A percentile compares a stretch with the other conserved stretches of the same genome.
phyloP scores from a whole-genome alignment of 305 asterid genomes.

The Lippia alba region DNA sequence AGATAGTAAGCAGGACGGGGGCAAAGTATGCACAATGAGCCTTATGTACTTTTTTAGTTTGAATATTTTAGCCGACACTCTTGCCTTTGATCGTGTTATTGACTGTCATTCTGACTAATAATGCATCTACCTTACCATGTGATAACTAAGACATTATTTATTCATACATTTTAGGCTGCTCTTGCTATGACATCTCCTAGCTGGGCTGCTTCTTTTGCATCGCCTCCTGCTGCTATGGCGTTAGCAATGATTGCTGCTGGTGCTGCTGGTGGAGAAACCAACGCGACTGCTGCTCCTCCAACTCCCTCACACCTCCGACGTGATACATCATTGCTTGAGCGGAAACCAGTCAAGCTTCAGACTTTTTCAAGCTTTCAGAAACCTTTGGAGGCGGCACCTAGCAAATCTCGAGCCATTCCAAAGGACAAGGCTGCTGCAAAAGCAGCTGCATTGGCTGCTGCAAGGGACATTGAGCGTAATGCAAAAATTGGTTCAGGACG shows the following conservation, averaged over 20 bases:
- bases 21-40: constrained; percentile 25
- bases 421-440: constrained; percentile 99
- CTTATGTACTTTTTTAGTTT: constrained; percentile 5
- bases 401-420: constrained; percentile 69
- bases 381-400: constrained; percentile 78
- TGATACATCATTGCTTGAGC: constrained; percentile 91
- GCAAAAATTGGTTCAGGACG: constrained; percentile 99
- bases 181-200: constrained; percentile 94
- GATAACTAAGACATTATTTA: constrained; percentile 36
- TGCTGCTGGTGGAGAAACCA: constrained; percentile 93
- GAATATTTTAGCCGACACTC: constrained; percentile 20
- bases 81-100: constrained; percentile 17
- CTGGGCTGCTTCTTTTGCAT: constrained; percentile 99
- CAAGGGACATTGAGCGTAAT: constrained; percentile 98
- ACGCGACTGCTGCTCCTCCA: constrained; percentile 61
- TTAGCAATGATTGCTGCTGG: constrained; percentile 99
- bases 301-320: constrained; percentile 79
- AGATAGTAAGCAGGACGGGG: background rate
- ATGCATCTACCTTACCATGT: constrained; percentile 28
- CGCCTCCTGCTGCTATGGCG: constrained; percentile 99
- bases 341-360: constrained; percentile 79
- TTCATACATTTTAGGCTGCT: constrained; percentile 71
- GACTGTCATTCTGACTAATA: constrained; percentile 28
- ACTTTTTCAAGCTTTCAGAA: constrained; percentile 97
- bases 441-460: constrained; percentile 99